Conservation (phyloP, 805 yeast genomes). For the Suhomyces emberorum region DNA sequence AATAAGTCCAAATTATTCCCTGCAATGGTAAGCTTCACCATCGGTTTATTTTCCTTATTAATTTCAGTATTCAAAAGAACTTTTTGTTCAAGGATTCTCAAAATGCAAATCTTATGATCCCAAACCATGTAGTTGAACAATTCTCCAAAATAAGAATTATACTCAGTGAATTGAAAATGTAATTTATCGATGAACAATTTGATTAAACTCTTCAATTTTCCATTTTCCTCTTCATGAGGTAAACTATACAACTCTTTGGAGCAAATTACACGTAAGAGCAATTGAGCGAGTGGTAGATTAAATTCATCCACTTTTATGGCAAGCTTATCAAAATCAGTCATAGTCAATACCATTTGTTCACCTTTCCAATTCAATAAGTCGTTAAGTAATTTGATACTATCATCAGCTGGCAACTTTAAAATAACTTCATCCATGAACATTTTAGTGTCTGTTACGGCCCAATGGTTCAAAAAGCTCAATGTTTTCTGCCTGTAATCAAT, state of each 20-base stretch:
- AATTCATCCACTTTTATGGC: constrained; percentile 27
- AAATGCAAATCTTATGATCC: constrained; percentile 24
- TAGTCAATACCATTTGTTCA: constrained; percentile 1
- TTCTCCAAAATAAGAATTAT: constrained; percentile 40
- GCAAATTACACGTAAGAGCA: constrained; percentile 21
- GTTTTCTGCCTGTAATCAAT: constrained; percentile 8
- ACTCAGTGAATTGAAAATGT: constrained; percentile 24
- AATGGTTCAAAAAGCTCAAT: constrained; percentile 10
- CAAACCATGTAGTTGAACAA: constrained; percentile 31
- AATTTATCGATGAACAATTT: constrained; percentile 16
- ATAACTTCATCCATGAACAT: constrained; percentile 20
- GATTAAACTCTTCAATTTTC: constrained; percentile 13
- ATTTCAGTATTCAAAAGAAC: constrained; percentile 21
- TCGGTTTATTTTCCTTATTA: constrained; percentile 3
- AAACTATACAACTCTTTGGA: constrained; percentile 12
- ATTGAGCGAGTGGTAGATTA: constrained; percentile 32
- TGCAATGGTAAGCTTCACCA: background rate
- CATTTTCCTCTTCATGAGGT: constrained; percentile 8
- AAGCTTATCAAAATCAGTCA: constrained; percentile 16
- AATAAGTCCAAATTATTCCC: constrained; percentile 23
- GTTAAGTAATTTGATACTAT: constrained; percentile 18
- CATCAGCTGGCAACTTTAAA: constrained; percentile 13
- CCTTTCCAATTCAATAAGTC: constrained; percentile 8
- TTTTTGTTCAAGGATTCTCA: constrained; percentile 25
- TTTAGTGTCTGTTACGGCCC: constrained; percentile 17